Conservation (phyloP, 345 rosid genomes). For the Schrenkiella parvula region DNA sequence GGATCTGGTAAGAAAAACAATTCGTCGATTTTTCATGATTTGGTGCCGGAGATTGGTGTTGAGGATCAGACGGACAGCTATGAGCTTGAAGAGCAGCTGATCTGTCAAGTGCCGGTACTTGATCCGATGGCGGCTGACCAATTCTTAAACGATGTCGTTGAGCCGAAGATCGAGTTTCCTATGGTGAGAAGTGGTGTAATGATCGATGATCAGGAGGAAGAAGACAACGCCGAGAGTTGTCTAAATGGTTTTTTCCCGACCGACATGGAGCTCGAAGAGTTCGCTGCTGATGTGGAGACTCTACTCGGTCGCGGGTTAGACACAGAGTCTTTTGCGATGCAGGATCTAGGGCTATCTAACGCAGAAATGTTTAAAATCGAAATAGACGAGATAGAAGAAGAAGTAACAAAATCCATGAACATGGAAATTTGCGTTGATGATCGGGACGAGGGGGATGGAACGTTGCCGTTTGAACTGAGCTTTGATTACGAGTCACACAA, state of each 20-base stretch:
- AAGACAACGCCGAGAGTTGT: slow-evolving; percentile 32
- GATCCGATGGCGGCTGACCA: slow-evolving; percentile 60
- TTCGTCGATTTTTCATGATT: slow-evolving; percentile 29
- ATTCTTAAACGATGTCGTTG: slow-evolving; percentile 28
- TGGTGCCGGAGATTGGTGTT: slow-evolving; percentile 70
- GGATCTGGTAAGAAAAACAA: slow-evolving; percentile 32
- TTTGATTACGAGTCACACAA: slow-evolving; percentile 60
- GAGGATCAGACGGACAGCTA: slow-evolving; percentile 58
- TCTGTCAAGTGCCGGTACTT: slow-evolving; percentile 75
- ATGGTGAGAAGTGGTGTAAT: slow-evolving; percentile 4
- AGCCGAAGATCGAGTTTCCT: slow-evolving; percentile 25
- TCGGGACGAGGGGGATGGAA: slow-evolving; percentile 37
- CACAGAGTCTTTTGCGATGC: slow-evolving; percentile 64
- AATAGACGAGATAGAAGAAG: slow-evolving; percentile 33
- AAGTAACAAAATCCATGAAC: neutral
- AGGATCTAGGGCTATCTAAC: slow-evolving; percentile 51
- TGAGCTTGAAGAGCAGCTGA: slow-evolving; percentile 66
- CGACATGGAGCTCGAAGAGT: slow-evolving; percentile 79
- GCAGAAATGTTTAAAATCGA: slow-evolving; percentile 45
- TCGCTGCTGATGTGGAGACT: slow-evolving; percentile 84
- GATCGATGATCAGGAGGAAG: slow-evolving; percentile 7
- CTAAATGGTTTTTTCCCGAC: slow-evolving; percentile 58
- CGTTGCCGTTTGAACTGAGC: slow-evolving; percentile 57
- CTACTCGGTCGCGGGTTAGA: slow-evolving; percentile 75
- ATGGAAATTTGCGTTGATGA: slow-evolving; percentile 23